Conservation (phyloP, 805 yeast species). For the Saturnispora diversa region DNA sequence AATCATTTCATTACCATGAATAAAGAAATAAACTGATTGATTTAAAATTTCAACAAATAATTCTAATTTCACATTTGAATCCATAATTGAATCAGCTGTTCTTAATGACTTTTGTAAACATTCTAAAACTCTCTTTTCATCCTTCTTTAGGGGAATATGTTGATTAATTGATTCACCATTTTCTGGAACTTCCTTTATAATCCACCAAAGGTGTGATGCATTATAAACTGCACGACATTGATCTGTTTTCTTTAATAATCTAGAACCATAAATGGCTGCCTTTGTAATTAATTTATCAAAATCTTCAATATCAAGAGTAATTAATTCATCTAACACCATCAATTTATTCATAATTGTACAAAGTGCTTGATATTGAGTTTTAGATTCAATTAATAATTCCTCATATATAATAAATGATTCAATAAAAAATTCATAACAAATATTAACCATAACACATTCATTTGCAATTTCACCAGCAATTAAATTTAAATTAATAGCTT, state of each 20-base stretch:
- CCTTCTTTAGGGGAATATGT: slow-evolving; percentile 28
- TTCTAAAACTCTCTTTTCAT: slow-evolving; percentile 73
- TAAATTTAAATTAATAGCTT: slow-evolving; percentile 43
- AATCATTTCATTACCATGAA: slow-evolving; percentile 67
- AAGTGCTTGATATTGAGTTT: slow-evolving; percentile 42
- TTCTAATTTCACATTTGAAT: slow-evolving; percentile 61
- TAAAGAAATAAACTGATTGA: slow-evolving; percentile 76
- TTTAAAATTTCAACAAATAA: slow-evolving; percentile 85
- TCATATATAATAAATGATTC: slow-evolving; percentile 85
- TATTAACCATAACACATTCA: slow-evolving; percentile 59
- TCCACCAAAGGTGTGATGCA: slow-evolving; percentile 94
- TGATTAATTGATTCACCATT: not conserved
- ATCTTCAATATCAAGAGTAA: slow-evolving; percentile 40
- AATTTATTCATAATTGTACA: slow-evolving; percentile 40
- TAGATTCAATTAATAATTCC: slow-evolving; percentile 43
- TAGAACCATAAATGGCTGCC: slow-evolving; percentile 80
- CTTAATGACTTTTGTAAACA: slow-evolving; percentile 82
- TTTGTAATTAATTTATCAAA: slow-evolving; percentile 79
- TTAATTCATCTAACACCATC: slow-evolving; percentile 35
- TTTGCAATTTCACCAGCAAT: slow-evolving; percentile 73
- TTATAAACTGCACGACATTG: slow-evolving; percentile 86
- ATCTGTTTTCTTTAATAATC: slow-evolving; percentile 82
- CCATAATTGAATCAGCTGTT: slow-evolving; percentile 93
- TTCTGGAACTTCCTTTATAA: slow-evolving; percentile 44
- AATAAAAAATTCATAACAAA: slow-evolving; percentile 80